Base-by-base conservation (phyloP, 768 basidiomycete species). In the Porphyrellus cyaneotinctus region DNA sequence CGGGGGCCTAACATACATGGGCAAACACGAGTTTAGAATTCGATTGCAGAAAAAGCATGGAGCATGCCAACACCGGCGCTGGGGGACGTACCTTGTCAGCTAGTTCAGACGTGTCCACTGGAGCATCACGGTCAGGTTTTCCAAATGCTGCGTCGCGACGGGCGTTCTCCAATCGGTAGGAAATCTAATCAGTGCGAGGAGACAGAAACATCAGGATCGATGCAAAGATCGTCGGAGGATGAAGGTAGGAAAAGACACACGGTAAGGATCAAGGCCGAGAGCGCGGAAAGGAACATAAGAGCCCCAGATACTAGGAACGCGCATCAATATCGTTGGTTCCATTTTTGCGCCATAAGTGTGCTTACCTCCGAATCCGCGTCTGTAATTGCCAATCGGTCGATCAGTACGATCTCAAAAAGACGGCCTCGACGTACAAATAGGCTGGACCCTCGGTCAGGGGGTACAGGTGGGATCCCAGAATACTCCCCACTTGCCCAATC, bases 81-180 rank as follows among this genome's bases (percentile, higher is more conserved):
- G 15, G 18, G 26, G 20, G 4, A 42, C 37, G 13, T 33, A 60
- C 54, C 50, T 82, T 75, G 61, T 88, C 87, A 2, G 87, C 87
- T 8, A 85, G 64, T 55, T 84, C 78, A 23, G 76, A 73, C 0
- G 83, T 87, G 58, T 88, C 79, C 18, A 88, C 81, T 18, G 71
- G 75, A 7, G 72, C 73, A 53, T 77, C 69, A 8, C 68, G 69
- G 46, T 72, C 67, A 1, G 77, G 78, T 47, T 73, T 74, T 1
- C 87, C 87, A 52, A 81, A 78, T 22, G 70, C 53, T 35, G 65
- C 69, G 59, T 88, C 76, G 36, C 86, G 72, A 14, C 74, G 73
- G 6, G 73, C 70, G 51, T 88, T 89, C 22, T 87, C 85, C 60
- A 67, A 58, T 35, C 81, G 79, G 59, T 85, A 89, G 1, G 84